Evolutionary conservation across 768 basidiomycete species (phyloP), one percentile per base, ranked within the genome.

Genomic region (Boletus eberwhitei): DNA sequence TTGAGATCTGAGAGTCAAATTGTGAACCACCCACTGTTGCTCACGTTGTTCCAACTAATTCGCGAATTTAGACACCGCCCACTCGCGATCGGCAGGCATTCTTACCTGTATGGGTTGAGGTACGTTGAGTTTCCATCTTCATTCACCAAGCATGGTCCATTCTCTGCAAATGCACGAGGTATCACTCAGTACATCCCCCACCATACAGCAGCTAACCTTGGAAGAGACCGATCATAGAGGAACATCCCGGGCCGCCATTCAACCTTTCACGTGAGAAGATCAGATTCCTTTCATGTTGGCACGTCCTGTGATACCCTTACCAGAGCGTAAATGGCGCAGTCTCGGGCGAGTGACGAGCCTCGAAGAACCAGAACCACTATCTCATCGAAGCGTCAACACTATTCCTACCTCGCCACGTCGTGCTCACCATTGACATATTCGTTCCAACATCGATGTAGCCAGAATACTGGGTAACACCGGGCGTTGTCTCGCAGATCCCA

Each of bases 281-380:
- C 38, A 53, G 55, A 54, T 38, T 48, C 26, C 1, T 11, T n/a
- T 13, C 19, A 32, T 26, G 14, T 3, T 22, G 13, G 14, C 2
- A 21, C 6, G 17, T 38, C 9, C 29, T 29, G 22, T 12, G 16
- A 50, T 13, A 44, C 24, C 29, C 67, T 38, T 53, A 82, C 85
- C 86, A 87, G 22, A 87, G 72, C 2, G 84, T 84, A 60, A 88
- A 82, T 0, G 85, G 85, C 0, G 85, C 84, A 2, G 76, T 83
- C 46, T 84, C 80, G 0, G 85, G 82, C 3, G 75, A 71, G 31
- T 79, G 69, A 14, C 86, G 76, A 3, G 86, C 77, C 57, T 83
- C 86, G 50, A 87, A 88, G 67, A 86, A 87, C 83, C 85, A 87
- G 62, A 87, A 87, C 83, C 83, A 87, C 85, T 85, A 50, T 14